These are phyloP conservation scores for Rubia tinctorum DNA, from an alignment of 305 asterid genomes.

Conservation along the genomic window DNA sequence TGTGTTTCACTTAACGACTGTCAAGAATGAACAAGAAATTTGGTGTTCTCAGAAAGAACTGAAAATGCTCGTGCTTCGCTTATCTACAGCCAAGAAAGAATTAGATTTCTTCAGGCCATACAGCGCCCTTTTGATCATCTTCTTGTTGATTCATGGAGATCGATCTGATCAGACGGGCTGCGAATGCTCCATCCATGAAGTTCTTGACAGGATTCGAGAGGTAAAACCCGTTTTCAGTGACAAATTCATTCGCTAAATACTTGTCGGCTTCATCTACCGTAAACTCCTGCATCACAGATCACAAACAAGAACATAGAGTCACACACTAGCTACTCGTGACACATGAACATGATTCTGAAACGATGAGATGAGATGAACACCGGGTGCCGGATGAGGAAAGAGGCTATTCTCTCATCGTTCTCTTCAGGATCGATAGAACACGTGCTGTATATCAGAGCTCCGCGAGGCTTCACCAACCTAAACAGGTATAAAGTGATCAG, in stretches of 20 bases:
- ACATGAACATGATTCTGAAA: constrained; percentile 5
- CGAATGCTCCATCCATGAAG: constrained; percentile 91
- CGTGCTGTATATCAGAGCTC: constrained; percentile 79
- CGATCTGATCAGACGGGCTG: constrained; percentile 73
- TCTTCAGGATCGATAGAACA: constrained; percentile 87
- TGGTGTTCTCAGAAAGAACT: too few species aligned
- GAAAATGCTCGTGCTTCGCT: background rate
- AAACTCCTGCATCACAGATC: constrained; percentile 56
- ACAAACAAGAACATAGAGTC: background rate
- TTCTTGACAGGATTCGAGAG: constrained; percentile 73
- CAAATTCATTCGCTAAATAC: constrained; percentile 55
- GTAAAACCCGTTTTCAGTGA: constrained; percentile 55
- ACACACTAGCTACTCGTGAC: constrained; percentile 2
- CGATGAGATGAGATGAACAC: constrained; percentile 32
- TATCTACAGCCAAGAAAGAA: background rate
- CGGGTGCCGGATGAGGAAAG: constrained; percentile 77
- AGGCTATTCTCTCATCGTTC: constrained; percentile 82
- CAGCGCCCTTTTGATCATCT: background rate
- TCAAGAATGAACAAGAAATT: too few species aligned
- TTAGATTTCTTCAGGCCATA: background rate
- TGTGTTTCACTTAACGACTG: too few species aligned
- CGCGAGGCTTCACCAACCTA: constrained; percentile 86
- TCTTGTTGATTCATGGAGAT: constrained; percentile 29
- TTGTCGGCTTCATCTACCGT: constrained; percentile 51
- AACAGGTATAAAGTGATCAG: background rate